These are phyloP conservation scores for Theobroma cacao DNA, from an alignment of 345 rosid species.

Conservation along the genomic window DNA sequence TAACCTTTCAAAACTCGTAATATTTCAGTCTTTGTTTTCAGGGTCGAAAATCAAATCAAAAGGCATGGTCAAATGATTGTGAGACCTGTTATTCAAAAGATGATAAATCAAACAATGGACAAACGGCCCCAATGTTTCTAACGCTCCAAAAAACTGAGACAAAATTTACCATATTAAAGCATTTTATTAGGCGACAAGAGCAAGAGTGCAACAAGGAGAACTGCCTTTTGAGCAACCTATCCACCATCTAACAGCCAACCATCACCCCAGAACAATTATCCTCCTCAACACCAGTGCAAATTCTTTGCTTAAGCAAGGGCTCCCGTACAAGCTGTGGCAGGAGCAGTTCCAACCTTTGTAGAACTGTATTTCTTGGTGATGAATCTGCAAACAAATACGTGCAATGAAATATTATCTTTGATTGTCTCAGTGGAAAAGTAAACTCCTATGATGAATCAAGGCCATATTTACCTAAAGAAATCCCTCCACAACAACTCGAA, in stretches of 20 bases:
- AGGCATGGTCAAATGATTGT: neutral
- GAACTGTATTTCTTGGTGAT: conserved; percentile 79
- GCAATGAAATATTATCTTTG: neutral
- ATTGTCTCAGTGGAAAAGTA: neutral
- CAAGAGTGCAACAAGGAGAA: conserved; percentile 1
- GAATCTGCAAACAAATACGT: conserved; percentile 44
- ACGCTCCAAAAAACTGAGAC: neutral
- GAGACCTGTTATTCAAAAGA: neutral
- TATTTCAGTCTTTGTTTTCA: neutral
- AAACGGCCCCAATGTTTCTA: neutral
- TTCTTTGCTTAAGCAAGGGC: conserved; percentile 46
- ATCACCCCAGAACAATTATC: neutral
- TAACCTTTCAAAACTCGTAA: too few species aligned
- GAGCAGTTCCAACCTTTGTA: conserved; percentile 57
- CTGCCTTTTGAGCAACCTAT: conserved; percentile 11
- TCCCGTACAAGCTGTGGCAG: conserved; percentile 72
- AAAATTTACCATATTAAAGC: neutral
- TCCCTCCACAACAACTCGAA: conserved; percentile 94
- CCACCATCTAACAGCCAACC: conserved; percentile 8
- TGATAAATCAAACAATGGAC: neutral
- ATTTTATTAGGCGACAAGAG: conserved; percentile 5
- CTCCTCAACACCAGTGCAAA: neutral
- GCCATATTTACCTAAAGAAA: conserved; percentile 72
- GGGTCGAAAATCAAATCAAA: too few species aligned
- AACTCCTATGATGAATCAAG: neutral